Conservation (phyloP, 23 red algal genomes). For the Cyanidiococcus yangmingshanensis region DNA sequence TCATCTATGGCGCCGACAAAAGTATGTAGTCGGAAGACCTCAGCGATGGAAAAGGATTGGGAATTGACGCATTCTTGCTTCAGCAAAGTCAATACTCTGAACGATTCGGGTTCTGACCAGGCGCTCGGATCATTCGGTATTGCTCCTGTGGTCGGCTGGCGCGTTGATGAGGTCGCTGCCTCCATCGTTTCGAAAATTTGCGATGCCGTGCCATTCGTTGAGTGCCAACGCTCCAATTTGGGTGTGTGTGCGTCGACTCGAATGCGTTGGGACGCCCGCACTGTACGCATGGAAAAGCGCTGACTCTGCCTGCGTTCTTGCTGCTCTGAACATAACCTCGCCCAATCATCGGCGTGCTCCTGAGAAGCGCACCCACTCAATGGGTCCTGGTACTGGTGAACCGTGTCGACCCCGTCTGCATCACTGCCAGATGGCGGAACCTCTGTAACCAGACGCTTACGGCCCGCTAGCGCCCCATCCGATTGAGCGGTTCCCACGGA, state of each 20-base stretch:
- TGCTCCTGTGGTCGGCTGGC: neutral
- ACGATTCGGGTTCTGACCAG: slow-evolving; percentile 23
- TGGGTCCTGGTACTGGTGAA: neutral
- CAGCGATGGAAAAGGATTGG: slow-evolving; percentile 34
- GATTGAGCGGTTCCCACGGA: neutral
- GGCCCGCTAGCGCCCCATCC: neutral
- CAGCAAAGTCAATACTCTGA: slow-evolving; percentile 11
- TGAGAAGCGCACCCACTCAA: neutral
- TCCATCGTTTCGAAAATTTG: neutral
- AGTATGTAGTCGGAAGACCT: slow-evolving; percentile 46
- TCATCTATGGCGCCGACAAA: slow-evolving; percentile 62
- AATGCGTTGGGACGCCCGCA: slow-evolving; percentile 4
- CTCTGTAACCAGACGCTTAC: neutral
- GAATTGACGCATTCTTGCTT: slow-evolving; percentile 17
- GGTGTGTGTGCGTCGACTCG: neutral
- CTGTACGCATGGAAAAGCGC: neutral
- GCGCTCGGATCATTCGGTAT: slow-evolving; percentile 30
- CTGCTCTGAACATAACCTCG: neutral
- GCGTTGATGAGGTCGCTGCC: neutral
- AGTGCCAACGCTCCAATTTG: neutral
- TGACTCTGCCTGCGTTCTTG: neutral
- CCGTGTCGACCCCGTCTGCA: neutral
- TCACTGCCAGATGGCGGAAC: neutral
- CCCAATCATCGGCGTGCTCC: neutral
- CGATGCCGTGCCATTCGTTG: neutral